Conservation (phyloP, 2,329 filamentous ascomycete genomes). For the Diaporthe eres region DNA sequence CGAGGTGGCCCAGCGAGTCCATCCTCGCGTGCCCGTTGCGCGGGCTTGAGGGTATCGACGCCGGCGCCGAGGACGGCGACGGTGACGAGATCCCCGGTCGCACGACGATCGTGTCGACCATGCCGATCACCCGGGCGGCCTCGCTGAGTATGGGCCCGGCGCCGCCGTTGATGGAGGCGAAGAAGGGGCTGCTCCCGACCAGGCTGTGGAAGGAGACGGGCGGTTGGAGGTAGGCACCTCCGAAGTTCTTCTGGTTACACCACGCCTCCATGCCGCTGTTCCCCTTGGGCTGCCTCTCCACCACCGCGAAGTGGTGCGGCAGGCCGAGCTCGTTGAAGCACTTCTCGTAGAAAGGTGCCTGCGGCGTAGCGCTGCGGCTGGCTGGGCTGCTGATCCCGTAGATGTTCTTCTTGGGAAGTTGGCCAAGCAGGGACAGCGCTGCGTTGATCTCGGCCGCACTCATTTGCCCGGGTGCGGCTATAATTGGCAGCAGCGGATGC, state of each 20-base stretch:
- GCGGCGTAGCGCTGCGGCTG: constrained; percentile 74
- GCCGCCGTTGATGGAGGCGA: constrained; percentile 64
- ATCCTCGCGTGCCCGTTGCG: constrained; percentile 44
- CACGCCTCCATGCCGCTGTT: constrained; percentile 78
- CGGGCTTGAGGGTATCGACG: constrained; percentile 65
- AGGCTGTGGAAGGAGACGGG: constrained; percentile 74
- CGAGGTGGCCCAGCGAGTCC: constrained; percentile 38
- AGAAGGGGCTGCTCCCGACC: constrained; percentile 68
- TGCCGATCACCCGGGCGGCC: constrained; percentile 82
- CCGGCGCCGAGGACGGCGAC: constrained; percentile 56
- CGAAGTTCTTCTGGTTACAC: constrained; percentile 81
- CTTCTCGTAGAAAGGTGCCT: constrained; percentile 89
- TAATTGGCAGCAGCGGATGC: constrained; percentile 85
- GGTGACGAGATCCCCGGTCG: constrained; percentile 62
- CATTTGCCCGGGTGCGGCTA: constrained; percentile 88
- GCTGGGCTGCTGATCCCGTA: constrained; percentile 83
- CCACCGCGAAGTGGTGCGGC: constrained; percentile 83
- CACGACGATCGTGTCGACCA: constrained; percentile 85
- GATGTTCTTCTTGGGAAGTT: constrained; percentile 83
- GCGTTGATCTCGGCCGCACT: constrained; percentile 89
- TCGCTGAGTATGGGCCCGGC: constrained; percentile 75
- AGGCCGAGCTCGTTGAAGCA: constrained; percentile 87
- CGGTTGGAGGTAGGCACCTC: constrained; percentile 85
- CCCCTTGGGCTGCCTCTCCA: constrained; percentile 77
- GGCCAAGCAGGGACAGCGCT: constrained; percentile 82